Conservation (phyloP, 768 basidiomycete genomes). For the Mycena galopus region DNA sequence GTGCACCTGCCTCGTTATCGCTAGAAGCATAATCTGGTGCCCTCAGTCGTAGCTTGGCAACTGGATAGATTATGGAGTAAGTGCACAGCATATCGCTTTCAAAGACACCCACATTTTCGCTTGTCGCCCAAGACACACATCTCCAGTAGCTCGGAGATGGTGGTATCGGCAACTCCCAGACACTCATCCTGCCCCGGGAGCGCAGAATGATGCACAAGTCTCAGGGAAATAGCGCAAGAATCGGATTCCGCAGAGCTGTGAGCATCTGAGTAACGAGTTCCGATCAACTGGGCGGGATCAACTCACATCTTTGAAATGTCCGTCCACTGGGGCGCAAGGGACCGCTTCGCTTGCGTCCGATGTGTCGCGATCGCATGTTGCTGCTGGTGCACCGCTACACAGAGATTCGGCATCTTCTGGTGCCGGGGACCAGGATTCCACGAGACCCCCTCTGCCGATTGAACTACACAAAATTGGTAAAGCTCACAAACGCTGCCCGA, state of each 20-base stretch:
- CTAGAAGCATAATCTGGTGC: neutral
- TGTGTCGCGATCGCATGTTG: neutral
- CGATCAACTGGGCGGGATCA: neutral
- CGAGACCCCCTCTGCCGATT: neutral
- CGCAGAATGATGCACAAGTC: neutral
- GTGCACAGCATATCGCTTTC: neutral
- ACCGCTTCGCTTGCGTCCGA: neutral
- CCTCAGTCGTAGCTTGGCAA: neutral
- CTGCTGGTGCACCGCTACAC: neutral
- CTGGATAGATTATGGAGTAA: neutral
- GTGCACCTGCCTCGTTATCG: neutral
- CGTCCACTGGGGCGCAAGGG: neutral
- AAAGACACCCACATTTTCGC: neutral
- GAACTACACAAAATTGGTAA: neutral
- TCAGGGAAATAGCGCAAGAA: neutral
- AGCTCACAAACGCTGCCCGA: no score
- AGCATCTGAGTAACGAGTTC: neutral
- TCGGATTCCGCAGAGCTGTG: neutral
- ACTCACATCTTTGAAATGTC: neutral
- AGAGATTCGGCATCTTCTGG: slow-evolving; percentile 2
- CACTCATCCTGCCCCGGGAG: neutral
- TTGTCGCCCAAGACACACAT: neutral
- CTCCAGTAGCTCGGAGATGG: neutral
- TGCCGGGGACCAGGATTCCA: neutral
- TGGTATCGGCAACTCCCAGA: neutral